Base-by-base conservation (phyloP, 148 eudicot genomes). In the Simmondsia chinensis region DNA sequence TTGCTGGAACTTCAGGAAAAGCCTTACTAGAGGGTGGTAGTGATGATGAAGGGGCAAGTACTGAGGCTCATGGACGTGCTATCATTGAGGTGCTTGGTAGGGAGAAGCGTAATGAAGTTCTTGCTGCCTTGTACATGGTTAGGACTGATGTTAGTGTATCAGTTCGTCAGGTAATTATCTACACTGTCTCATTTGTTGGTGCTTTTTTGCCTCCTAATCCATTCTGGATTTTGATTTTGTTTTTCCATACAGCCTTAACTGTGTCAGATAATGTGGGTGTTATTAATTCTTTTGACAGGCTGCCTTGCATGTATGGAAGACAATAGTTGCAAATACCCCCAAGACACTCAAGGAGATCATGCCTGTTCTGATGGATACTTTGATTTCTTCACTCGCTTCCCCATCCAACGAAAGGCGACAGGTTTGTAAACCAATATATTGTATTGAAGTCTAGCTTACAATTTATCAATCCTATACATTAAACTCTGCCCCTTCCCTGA, bases 1-100 rank as follows among this genome's bases (percentile, higher is more conserved):
- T 91, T 40, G 97, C 95, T 70, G 97, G 97, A 46, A 91, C 97
- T 46, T 91, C 97, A 50, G 97, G 97, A 14, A 91, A 91, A 72
- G 87, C 97, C 13, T 87, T 81, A 64, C 91, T 91, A 30, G 97
- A 91, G 73, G 97, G 97, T 63, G 97, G 97, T 57, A 91, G 97
- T 70, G 97, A 91, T 57, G 97, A 91, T 74, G 97, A 91, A 66
- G 97, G 97, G 35, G 79, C 97, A 56, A 91, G 97, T 66, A 91
- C 97, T 33, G 97, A 91, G 65, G 97, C 97, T 34, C 97, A 91
- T 8, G 97, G 97, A 1, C 93, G 97, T 46, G 97, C 97, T 60
- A 91, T 91, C 36, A 77, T 85, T 55, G 97, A 82, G 64, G 88
- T 91, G 22, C 94, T 91, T 46, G 97, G 97, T 44, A 79, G 73